Evolutionary conservation across 805 yeast genomes (phyloP).

Genomic region (Yamadazyma paraphyllophila): DNA sequence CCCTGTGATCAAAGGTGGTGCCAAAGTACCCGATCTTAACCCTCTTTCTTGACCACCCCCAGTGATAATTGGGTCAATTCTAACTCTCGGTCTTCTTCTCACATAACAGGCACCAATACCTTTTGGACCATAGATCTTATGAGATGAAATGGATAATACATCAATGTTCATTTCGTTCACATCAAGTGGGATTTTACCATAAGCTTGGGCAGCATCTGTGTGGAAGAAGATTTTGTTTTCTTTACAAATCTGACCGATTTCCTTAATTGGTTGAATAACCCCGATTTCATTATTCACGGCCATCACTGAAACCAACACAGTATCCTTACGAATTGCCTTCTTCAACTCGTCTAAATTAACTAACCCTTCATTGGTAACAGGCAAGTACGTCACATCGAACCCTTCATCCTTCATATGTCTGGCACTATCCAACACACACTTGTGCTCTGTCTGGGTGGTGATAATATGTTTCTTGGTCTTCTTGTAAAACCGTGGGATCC

Average conservation of each 20-base stretch:
- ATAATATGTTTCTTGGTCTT: slow-evolving; percentile 90
- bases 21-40: slow-evolving; percentile 91
- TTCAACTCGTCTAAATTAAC: slow-evolving; percentile 75
- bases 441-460: slow-evolving; percentile 96
- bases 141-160: slow-evolving; percentile 89
- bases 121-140: slow-evolving; percentile 96
- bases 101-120: slow-evolving; percentile 95
- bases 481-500: slow-evolving; percentile 90
- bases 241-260: slow-evolving; percentile 86
- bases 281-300: slow-evolving; percentile 98
- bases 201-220: slow-evolving; percentile 97
- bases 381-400: slow-evolving; percentile 89
- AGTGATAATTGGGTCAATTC: slow-evolving; percentile 89
- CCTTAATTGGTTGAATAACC: slow-evolving; percentile 92
- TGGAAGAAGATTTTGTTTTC: slow-evolving; percentile 91
- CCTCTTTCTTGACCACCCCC: slow-evolving; percentile 99
- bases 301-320: slow-evolving; percentile 89
- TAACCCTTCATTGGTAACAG: slow-evolving; percentile 79
- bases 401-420: slow-evolving; percentile 96
- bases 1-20: slow-evolving; percentile 94
- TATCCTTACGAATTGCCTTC: slow-evolving; percentile 83
- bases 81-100: slow-evolving; percentile 96
- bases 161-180: slow-evolving; percentile 94
- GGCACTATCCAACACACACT: slow-evolving; percentile 97
- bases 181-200: slow-evolving; percentile 88